These are phyloP conservation scores for Hypoxylon sp. DNA, from an alignment of 2,329 filamentous ascomycete species.

Conservation along the genomic window DNA sequence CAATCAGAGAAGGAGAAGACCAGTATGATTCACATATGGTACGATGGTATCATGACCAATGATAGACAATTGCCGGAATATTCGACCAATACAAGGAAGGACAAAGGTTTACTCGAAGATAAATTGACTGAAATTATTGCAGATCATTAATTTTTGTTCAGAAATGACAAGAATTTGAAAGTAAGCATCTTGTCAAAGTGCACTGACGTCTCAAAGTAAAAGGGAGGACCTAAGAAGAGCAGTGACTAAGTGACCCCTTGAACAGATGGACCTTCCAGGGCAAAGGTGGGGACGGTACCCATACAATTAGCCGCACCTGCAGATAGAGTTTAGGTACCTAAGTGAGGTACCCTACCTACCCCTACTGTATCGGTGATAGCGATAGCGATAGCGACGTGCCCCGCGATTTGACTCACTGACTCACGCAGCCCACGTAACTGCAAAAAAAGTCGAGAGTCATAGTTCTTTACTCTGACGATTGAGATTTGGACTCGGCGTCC, in stretches of 20 bases:
- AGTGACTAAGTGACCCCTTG: background rate
- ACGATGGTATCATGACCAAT: background rate
- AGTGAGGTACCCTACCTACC: constrained; percentile 4
- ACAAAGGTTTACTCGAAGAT: background rate
- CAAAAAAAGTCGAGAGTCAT: constrained; percentile 19
- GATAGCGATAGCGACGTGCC: constrained; percentile 39
- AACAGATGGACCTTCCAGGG: constrained; percentile 21
- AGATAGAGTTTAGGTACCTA: constrained; percentile 21
- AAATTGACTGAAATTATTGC: background rate
- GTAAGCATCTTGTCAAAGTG: no score
- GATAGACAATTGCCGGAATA: background rate
- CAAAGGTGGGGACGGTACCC: constrained; percentile 30
- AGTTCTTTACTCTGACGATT: constrained; percentile 1
- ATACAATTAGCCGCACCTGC: constrained; percentile 40
- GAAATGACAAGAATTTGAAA: background rate
- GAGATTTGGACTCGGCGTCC: background rate
- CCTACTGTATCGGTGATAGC: background rate
- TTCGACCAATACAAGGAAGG: background rate
- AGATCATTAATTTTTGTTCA: background rate
- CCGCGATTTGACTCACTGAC: constrained; percentile 48
- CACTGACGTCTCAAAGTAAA: background rate
- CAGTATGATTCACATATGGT: background rate
- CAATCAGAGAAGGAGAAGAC: background rate
- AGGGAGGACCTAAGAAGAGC: background rate
- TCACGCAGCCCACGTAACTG: constrained; percentile 7